phyloP scores from a whole-genome alignment of 2,329 filamentous ascomycete genomes.

The Dothideomycetes sp. region DNA sequence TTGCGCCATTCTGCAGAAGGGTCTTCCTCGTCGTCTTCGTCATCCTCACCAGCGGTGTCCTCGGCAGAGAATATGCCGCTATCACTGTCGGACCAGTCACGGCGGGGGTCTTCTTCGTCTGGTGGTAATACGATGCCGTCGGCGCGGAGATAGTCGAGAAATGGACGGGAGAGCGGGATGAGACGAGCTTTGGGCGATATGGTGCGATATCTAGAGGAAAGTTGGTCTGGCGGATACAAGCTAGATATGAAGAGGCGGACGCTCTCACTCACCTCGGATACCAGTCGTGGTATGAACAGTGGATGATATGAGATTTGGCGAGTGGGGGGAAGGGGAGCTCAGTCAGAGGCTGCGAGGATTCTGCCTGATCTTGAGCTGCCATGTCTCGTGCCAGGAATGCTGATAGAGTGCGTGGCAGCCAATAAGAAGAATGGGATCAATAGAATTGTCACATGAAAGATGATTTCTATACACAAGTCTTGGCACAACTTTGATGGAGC shows the following conservation, averaged over 20 bases:
- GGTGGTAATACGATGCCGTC: conserved; percentile 86
- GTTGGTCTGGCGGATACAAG: conserved; percentile 16
- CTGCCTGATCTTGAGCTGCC: conserved; percentile 1
- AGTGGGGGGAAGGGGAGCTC: conserved; percentile 69
- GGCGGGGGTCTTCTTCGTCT: conserved; percentile 43
- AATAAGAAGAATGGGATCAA: neutral
- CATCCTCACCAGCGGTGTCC: conserved; percentile 33
- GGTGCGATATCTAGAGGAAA: conserved; percentile 56
- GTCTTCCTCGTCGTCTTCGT: conserved; percentile 49
- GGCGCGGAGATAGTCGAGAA: conserved; percentile 78
- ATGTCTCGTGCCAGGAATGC: neutral
- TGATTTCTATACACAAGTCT: conserved; percentile 3
- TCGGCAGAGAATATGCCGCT: conserved; percentile 42
- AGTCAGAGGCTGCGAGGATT: conserved; percentile 17
- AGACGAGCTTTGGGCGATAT: conserved; percentile 79
- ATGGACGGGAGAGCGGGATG: conserved; percentile 64
- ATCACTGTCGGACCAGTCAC: conserved; percentile 39
- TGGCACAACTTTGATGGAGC: conserved; percentile 12
- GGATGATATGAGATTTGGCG: conserved; percentile 75
- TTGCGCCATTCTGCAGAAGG: conserved; percentile 55
- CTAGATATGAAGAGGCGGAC: neutral
- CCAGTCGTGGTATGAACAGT: conserved; percentile 93
- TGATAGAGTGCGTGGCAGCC: no score
- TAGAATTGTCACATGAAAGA: conserved; percentile 1
- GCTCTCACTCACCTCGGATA: conserved; percentile 55